Percentiles rank a stretch among this genome's conserved stretches.
phyloP scores from a whole-genome alignment of 306 rosid species.

The Hippophae gyantsensis region DNA sequence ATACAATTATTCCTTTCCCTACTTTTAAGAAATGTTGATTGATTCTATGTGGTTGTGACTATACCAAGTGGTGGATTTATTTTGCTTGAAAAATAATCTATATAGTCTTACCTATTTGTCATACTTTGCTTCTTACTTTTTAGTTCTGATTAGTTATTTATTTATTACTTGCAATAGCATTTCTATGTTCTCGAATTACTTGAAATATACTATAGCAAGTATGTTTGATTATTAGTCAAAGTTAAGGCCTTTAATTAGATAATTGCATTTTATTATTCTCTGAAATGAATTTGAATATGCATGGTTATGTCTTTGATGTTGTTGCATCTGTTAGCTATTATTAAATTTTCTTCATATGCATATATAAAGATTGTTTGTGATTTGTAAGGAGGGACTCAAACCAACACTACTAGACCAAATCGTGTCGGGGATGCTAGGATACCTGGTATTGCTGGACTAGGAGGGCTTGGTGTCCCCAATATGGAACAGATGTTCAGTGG shows the following conservation, averaged over 20 bases:
- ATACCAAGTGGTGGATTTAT: too few relatives aligned
- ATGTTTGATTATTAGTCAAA: too few relatives aligned
- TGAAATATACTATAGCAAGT: too few relatives aligned
- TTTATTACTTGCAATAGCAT: too few relatives aligned
- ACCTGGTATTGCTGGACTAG: slow-evolving; percentile 34
- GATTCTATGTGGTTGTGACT: too few relatives aligned
- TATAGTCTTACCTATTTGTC: too few relatives aligned
- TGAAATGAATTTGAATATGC: neutral
- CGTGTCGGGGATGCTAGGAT: slow-evolving; percentile 31
- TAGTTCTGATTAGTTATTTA: too few relatives aligned
- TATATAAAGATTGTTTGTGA: neutral
- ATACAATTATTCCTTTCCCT: too few relatives aligned
- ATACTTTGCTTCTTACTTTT: too few relatives aligned
- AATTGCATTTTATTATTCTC: neutral
- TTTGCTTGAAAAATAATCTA: too few relatives aligned
- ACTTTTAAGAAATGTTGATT: too few relatives aligned
- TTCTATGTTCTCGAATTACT: too few relatives aligned
- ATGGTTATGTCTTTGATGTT: neutral
- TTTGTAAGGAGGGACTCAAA: slow-evolving; percentile 40
- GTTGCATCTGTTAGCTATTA: neutral
- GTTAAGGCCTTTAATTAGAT: neutral
- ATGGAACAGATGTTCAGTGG: slow-evolving; percentile 32
- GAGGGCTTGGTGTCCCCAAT: slow-evolving; percentile 41
- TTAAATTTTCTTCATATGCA: neutral
- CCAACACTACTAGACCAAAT: slow-evolving; percentile 27